These are phyloP conservation scores for Oryza punctata DNA, from an alignment of 176 grass and related monocot genomes.

Conservation along the genomic window DNA sequence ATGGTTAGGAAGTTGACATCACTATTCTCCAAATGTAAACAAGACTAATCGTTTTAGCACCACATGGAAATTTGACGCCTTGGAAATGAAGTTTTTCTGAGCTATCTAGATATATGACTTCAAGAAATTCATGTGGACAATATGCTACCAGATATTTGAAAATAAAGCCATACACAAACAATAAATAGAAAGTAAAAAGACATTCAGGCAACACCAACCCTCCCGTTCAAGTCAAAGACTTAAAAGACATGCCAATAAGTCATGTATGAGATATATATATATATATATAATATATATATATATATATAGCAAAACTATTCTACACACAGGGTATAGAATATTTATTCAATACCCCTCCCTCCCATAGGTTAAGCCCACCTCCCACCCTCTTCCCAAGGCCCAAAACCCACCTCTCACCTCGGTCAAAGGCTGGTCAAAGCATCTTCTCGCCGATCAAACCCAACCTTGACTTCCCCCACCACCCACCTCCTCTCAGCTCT, in stretches of 20 bases:
- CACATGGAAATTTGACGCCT: slow-evolving; percentile 10
- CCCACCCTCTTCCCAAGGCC: no score
- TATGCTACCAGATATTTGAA: background rate
- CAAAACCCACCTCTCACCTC: no score
- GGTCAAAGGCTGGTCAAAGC: no score
- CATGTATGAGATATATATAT: background rate
- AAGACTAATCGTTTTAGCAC: background rate
- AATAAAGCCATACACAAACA: background rate
- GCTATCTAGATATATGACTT: slow-evolving; percentile 10
- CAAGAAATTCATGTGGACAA: background rate
- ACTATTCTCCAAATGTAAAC: background rate
- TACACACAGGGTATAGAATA: no score
- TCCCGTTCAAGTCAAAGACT: background rate
- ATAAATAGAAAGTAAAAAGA: background rate
- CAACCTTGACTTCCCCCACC: no score
- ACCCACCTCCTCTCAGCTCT: no score
- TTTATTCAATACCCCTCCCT: no score
- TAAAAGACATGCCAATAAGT: background rate
- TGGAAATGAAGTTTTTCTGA: background rate
- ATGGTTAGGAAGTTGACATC: slow-evolving; percentile 2
- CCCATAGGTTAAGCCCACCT: no score
- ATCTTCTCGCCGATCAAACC: no score
- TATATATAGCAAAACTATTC: no score
- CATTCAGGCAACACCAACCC: no score
- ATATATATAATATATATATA: no score